These are phyloP conservation scores for Mortierella polycephala DNA, from an alignment of 371 early-diverging fungal species.

Conservation along the genomic window DNA sequence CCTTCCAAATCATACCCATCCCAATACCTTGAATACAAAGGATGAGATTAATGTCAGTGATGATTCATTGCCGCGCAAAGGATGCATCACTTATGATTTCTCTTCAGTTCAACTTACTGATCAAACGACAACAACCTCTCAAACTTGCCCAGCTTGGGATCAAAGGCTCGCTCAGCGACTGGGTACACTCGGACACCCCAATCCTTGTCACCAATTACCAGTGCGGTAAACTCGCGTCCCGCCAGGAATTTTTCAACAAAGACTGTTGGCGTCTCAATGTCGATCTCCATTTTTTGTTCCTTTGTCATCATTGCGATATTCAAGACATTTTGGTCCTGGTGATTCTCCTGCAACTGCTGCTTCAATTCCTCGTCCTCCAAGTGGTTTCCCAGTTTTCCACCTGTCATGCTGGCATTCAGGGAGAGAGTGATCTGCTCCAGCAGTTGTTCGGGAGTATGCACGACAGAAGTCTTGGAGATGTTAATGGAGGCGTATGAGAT, in stretches of 20 bases:
- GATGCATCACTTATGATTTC: neutral
- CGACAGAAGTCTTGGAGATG: conserved; percentile 56
- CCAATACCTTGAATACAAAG: conserved; percentile 49
- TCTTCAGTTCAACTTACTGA: conserved; percentile 34
- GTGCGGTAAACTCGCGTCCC: conserved; percentile 62
- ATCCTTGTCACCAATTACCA: conserved; percentile 54
- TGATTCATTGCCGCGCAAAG: neutral
- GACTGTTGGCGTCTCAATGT: conserved; percentile 45
- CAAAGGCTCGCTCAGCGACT: conserved; percentile 62
- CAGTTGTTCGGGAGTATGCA: conserved; percentile 33
- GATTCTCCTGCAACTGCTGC: conserved; percentile 2
- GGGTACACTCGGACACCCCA: conserved; percentile 56
- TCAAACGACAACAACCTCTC: conserved; percentile 62
- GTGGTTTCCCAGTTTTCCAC: neutral
- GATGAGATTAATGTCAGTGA: neutral
- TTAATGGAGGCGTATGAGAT: conserved; percentile 60
- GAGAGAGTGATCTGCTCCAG: conserved; percentile 45
- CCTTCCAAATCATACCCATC: conserved; percentile 60
- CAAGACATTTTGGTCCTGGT: neutral
- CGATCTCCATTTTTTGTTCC: conserved; percentile 11
- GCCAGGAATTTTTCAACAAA: conserved; percentile 61
- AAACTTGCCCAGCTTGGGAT: conserved; percentile 36
- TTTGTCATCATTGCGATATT: neutral
- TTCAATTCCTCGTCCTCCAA: neutral
- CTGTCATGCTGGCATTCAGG: conserved; percentile 7